A percentile compares a stretch with the other conserved stretches of the same genome.
These are phyloP conservation scores for Viola pubescens DNA, from an alignment of 441 rosid species.

Conservation along the genomic window DNA sequence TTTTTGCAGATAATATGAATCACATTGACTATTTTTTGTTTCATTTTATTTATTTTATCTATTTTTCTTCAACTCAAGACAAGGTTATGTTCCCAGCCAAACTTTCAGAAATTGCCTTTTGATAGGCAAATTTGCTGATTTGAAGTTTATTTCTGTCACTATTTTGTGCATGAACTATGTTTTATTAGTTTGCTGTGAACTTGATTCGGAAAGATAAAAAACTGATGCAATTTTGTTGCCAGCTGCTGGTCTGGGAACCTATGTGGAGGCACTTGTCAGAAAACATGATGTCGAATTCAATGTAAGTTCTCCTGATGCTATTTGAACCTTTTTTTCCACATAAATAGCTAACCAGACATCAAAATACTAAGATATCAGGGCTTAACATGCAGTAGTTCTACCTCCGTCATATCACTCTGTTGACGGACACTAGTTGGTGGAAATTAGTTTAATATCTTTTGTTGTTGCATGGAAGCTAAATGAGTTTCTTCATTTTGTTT, in stretches of 20 bases:
- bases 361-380: too few relatives aligned
- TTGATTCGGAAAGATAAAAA: slow-evolving; percentile 2
- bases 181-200: background rate
- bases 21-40: too few relatives aligned
- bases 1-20: background rate
- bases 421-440: too few relatives aligned
- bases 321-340: background rate
- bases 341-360: too few relatives aligned
- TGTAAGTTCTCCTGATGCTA: slow-evolving; percentile 33
- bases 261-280: slow-evolving; percentile 86
- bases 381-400: too few relatives aligned
- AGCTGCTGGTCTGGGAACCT: slow-evolving; percentile 97
- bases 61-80: too few relatives aligned
- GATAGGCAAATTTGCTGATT: background rate
- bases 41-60: too few relatives aligned
- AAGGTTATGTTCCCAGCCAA: too few relatives aligned
- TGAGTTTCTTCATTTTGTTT: background rate
- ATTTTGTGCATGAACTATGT: background rate
- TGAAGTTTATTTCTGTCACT: background rate
- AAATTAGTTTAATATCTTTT: too few relatives aligned
- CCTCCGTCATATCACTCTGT: too few relatives aligned
- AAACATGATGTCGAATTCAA: slow-evolving; percentile 85
- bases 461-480: too few relatives aligned
- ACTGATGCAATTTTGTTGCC: slow-evolving; percentile 25
- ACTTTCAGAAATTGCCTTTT: too few relatives aligned